These are phyloP conservation scores for Magnolia officinalis DNA, from an alignment of 164 flowering plant species.

Conservation along the genomic window DNA sequence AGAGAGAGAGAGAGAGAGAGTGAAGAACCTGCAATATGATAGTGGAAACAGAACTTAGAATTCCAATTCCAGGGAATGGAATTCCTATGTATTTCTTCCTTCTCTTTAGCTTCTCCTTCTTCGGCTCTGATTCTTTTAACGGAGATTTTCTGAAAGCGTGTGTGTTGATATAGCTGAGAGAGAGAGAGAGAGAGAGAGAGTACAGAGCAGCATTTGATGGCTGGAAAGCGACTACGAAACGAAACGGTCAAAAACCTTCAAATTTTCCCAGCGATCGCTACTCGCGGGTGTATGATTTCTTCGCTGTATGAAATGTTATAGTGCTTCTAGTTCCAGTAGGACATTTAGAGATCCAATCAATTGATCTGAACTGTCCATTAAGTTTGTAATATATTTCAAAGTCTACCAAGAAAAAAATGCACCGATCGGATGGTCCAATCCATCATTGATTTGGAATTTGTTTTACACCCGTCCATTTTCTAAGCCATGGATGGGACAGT, in stretches of 20 bases:
- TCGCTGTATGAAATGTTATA: neutral
- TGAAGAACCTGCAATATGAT: no score
- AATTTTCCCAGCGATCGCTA: neutral
- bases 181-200: neutral
- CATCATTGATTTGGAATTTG: no score
- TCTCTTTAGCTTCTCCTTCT: neutral
- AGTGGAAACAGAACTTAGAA: neutral
- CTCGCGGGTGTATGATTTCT: neutral
- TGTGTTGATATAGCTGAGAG: neutral
- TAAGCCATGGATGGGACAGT: no score
- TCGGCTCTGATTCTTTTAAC: neutral
- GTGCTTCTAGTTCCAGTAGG: neutral
- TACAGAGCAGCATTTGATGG: neutral
- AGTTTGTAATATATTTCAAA: no score
- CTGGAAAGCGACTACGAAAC: neutral
- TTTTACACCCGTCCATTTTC: no score
- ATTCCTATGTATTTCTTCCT: neutral
- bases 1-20: neutral
- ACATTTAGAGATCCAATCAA: no score
- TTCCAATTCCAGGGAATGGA: neutral
- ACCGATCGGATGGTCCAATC: no score
- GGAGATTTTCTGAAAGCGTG: neutral
- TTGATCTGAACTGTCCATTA: no score
- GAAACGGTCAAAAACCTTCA: constrained; percentile 11
- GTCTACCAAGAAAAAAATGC: no score